A percentile compares a stretch with the other conserved stretches of the same genome.
Evolutionary conservation across 768 basidiomycete genomes (phyloP).

Genomic region (Hysterangium stoloniferum): DNA sequence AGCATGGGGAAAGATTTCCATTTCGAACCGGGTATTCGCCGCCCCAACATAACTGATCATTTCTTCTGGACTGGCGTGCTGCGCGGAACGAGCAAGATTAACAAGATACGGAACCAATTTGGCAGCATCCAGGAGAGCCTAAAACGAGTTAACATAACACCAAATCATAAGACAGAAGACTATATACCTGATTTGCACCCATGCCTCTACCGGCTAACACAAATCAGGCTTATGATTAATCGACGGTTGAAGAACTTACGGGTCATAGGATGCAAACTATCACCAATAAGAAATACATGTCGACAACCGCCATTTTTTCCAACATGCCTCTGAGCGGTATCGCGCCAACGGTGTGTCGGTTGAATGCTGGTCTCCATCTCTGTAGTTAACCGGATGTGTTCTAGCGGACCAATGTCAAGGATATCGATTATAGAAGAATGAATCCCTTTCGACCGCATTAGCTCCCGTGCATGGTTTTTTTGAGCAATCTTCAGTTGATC

Average conservation of each 20-base stretch:
- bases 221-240: too few relatives aligned
- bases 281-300: conserved; percentile 8
- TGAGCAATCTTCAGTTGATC: conserved; percentile 5
- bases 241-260: conserved; percentile 1
- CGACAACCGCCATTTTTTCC: conserved; percentile 10
- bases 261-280: conserved; percentile 12
- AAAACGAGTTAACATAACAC: neutral
- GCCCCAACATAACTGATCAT: neutral
- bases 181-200: conserved; percentile 9
- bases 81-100: conserved; percentile 3
- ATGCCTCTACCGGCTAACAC: conserved; percentile 11
- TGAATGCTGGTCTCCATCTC: conserved; percentile 11
- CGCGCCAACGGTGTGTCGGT: conserved; percentile 7
- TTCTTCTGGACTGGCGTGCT: conserved; percentile 7
- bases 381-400: conserved; percentile 7
- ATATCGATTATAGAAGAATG: conserved; percentile 6
- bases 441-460: conserved; percentile 10
- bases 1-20: conserved; percentile 8
- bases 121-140: conserved; percentile 8
- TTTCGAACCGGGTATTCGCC: neutral
- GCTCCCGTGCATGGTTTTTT: conserved; percentile 3
- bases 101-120: conserved; percentile 4
- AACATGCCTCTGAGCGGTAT: neutral
- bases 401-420: conserved; percentile 8
- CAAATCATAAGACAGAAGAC: neutral